Evolutionary conservation across 306 rosid species (phyloP), one percentile per base, ranked within the genome.

Genomic region (Prunus armeniaca): DNA sequence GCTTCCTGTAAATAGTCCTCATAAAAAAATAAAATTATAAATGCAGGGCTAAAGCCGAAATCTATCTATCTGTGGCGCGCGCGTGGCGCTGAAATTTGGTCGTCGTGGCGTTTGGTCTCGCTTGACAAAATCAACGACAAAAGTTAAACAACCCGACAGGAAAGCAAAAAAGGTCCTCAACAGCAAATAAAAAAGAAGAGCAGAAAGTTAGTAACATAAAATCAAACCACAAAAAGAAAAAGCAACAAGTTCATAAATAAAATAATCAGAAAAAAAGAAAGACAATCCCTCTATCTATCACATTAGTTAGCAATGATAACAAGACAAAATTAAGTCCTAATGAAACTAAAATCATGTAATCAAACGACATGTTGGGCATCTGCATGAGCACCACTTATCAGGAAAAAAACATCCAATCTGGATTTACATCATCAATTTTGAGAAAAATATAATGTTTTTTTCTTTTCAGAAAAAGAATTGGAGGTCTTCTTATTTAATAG

Each of bases 91-190:
- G 12, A 8, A 19, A 3, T 55, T 38, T 55, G 24, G 61, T 3
- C 14, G 6, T 11, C 2, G 25, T 56, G 62, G 62, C 62, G 3
- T 13, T 14, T 2, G 67, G 45, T 62, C 62, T 66, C 2, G 70
- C 62, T 58, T 17, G 27, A 75, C 72, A 69, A 75, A 69, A 54
- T 34, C 51, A 75, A 60, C 22, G 19, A 9, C 63, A 68, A 25
- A 68, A 63, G 25, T 64, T 24, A 11, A 60, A 71, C 32, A 51
- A 24, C 68, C 80, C 73, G 77, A 71, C 80, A 76, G 25, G 63
- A 64, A 81, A 30, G 79, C 77, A 18, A 20, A 76, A 81, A 69
- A 41, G 73, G 56, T 64, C 32, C 61, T 45, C 43, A 54, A 61
- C 54, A 54, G 22, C 47, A 69, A 70, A n/a, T 25, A 0, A 43